phyloP scores from a whole-genome alignment of 129 eudicot genomes.

The Smallanthus sonchifolius region DNA sequence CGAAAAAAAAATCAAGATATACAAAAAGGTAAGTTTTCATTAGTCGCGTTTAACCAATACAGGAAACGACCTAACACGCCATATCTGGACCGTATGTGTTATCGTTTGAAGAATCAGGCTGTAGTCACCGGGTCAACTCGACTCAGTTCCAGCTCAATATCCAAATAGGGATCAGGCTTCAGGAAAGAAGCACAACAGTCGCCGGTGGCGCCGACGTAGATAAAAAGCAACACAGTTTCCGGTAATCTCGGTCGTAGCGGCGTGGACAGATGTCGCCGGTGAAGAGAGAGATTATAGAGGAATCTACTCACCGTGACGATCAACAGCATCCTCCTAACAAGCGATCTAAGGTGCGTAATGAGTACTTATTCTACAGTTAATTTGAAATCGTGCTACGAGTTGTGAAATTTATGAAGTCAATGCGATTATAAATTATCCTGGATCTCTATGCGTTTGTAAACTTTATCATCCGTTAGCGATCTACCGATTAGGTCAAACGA shows the following conservation, averaged over 20 bases:
- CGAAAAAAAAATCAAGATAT: no score
- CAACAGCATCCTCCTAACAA: conserved; percentile 49
- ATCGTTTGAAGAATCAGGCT: conserved; percentile 10
- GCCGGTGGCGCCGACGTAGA: background rate
- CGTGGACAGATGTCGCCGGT: conserved; percentile 43
- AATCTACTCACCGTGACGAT: conserved; percentile 29
- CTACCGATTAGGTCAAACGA: background rate
- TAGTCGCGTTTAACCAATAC: no score
- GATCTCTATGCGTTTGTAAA: background rate
- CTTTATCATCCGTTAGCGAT: background rate
- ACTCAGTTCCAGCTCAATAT: conserved; percentile 16
- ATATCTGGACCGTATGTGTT: background rate
- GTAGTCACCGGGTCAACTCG: conserved; percentile 30
- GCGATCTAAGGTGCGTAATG: conserved; percentile 54
- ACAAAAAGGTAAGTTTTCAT: no score
- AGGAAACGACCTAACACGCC: conserved; percentile 17
- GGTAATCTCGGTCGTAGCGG: conserved; percentile 22
- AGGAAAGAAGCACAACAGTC: background rate
- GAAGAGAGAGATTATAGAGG: conserved; percentile 45
- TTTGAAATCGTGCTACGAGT: background rate
- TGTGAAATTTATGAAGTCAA: background rate
- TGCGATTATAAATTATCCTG: background rate
- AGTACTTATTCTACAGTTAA: background rate
- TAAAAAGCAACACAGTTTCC: background rate
- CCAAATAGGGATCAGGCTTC: conserved; percentile 7